Conservation (phyloP, 2,329 filamentous ascomycete genomes). For the Diaporthe helianthi region DNA sequence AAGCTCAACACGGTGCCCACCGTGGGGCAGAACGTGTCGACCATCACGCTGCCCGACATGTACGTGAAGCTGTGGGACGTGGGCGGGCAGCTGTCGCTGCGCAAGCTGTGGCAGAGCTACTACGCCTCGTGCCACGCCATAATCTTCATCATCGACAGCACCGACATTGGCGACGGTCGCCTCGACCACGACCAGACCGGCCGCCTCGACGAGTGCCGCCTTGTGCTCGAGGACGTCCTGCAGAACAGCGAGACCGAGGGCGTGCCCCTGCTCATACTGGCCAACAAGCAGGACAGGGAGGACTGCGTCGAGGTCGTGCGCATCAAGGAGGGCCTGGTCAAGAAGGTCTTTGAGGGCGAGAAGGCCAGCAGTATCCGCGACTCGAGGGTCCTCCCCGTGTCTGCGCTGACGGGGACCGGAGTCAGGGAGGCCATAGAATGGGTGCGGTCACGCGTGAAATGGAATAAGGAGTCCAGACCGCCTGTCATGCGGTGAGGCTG, state of each 20-base stretch:
- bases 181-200: constrained; percentile 61
- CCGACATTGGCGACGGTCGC: constrained; percentile 86
- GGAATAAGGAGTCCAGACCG: constrained; percentile 93
- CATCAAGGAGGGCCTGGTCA: constrained; percentile 95
- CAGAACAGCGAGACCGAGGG: constrained; percentile 88
- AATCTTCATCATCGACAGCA: constrained; percentile 96
- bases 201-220: constrained; percentile 84
- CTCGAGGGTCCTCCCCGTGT: constrained; percentile 88
- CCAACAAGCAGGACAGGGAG: constrained; percentile 97
- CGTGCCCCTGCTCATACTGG: constrained; percentile 88
- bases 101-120: constrained; percentile 94
- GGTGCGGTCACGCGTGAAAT: constrained; percentile 89
- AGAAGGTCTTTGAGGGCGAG: constrained; percentile 94
- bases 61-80: constrained; percentile 99
- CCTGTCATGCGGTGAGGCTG: constrained; percentile 82
- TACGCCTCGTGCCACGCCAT: constrained; percentile 95
- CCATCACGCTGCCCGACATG: constrained; percentile 89
- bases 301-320: constrained; percentile 97
- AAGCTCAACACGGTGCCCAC: constrained; percentile 91
- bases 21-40: constrained; percentile 95
- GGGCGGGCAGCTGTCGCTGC: constrained; percentile 87
- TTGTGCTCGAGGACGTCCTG: constrained; percentile 89
- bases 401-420: constrained; percentile 85
- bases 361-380: constrained; percentile 87
- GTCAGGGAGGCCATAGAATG: constrained; percentile 97